phyloP scores from a whole-genome alignment of 1,284 basidiomycete species.

The Takashimella koratensis region DNA sequence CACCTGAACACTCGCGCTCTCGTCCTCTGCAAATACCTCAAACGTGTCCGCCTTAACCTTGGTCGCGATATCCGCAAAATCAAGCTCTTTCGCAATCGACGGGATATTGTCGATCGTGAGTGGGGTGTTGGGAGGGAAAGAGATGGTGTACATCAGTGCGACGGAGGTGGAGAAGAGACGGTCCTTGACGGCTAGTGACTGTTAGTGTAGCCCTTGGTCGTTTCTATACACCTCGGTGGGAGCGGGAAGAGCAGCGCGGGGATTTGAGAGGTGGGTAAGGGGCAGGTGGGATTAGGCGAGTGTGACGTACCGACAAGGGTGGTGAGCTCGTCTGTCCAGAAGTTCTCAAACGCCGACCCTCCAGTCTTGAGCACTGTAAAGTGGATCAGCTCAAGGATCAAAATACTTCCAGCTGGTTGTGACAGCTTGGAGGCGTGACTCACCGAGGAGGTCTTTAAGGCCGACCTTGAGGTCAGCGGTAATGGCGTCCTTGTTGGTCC shows the following conservation, averaged over 20 bases:
- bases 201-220: too few species aligned
- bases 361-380: conserved; percentile 77
- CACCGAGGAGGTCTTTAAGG: conserved; percentile 72
- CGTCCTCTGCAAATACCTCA: conserved; percentile 77
- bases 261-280: background rate
- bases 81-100: conserved; percentile 58
- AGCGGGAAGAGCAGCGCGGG: too few species aligned
- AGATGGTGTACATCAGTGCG: conserved; percentile 66
- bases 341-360: conserved; percentile 80
- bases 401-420: too few species aligned
- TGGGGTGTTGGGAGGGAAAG: conserved; percentile 51
- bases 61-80: conserved; percentile 55
- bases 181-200: conserved; percentile 50
- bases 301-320: conserved; percentile 59
- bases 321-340: conserved; percentile 81
- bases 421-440: too few species aligned
- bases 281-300: too few species aligned
- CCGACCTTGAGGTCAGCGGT: conserved; percentile 65
- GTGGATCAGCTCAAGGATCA: conserved; percentile 5
- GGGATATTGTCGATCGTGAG: conserved; percentile 53
- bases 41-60: conserved; percentile 67
- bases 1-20: conserved; percentile 88
- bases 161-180: conserved; percentile 85
- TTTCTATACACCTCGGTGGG: background rate
- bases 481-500: conserved; percentile 55